Conservation (phyloP, 345 rosid genomes). For the rapeseed (Brassica napus) region DNA sequence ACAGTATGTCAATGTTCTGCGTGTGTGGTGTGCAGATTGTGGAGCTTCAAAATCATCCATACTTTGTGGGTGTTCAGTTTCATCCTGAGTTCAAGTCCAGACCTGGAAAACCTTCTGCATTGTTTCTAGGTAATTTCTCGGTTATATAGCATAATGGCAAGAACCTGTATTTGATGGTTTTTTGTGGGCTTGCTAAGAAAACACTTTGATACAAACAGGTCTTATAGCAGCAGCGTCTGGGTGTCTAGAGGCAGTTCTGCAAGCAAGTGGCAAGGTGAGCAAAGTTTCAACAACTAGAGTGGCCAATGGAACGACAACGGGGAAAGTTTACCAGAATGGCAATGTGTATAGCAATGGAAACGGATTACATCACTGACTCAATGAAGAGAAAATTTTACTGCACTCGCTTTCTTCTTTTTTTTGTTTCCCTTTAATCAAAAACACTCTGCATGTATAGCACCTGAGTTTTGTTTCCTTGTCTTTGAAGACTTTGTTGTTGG, state of each 20-base stretch:
- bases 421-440: neutral
- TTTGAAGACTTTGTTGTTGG: slow-evolving; percentile 25
- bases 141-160: neutral
- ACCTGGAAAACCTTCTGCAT: slow-evolving; percentile 90
- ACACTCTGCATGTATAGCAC: slow-evolving; percentile 35
- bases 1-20: neutral
- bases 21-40: slow-evolving; percentile 48
- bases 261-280: slow-evolving; percentile 40
- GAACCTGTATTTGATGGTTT: neutral
- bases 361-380: slow-evolving; percentile 48
- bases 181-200: slow-evolving; percentile 11
- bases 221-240: slow-evolving; percentile 71
- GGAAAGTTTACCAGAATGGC: slow-evolving; percentile 53
- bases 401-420: slow-evolving; percentile 1
- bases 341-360: slow-evolving; percentile 65
- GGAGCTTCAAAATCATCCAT: slow-evolving; percentile 64
- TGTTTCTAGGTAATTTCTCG: slow-evolving; percentile 59
- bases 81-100: slow-evolving; percentile 98
- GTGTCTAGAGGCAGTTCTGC: slow-evolving; percentile 50
- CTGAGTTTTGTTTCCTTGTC: slow-evolving; percentile 31
- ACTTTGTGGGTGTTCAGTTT: slow-evolving; percentile 77
- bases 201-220: slow-evolving; percentile 45
- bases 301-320: slow-evolving; percentile 45
- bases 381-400: slow-evolving; percentile 5
- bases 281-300: slow-evolving; percentile 45